Percentiles rank a stretch among this genome's conserved stretches.
phyloP scores from a whole-genome alignment of 2,329 filamentous ascomycete species.

The Dactylella cylindrospora region DNA sequence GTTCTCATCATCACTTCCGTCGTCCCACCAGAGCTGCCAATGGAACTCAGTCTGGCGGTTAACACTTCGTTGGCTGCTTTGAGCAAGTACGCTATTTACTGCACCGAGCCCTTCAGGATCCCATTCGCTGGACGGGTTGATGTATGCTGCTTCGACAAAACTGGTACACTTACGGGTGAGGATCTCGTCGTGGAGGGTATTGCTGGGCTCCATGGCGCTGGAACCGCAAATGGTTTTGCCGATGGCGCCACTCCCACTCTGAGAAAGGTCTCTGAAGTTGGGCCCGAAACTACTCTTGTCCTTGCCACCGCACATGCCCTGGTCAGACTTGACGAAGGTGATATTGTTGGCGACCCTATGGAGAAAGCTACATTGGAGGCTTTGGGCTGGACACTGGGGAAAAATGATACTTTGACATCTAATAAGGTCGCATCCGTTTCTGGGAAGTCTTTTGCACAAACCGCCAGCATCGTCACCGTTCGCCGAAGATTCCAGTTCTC shows the following conservation, averaged over 20 bases:
- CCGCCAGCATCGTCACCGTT: constrained; percentile 80
- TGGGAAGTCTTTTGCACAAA: constrained; percentile 55
- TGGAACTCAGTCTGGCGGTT: constrained; percentile 96
- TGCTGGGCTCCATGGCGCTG: constrained; percentile 65
- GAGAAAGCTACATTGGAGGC: constrained; percentile 91
- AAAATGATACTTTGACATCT: constrained; percentile 78
- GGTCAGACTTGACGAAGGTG: constrained; percentile 93
- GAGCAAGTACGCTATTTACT: constrained; percentile 95
- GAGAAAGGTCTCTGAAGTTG: constrained; percentile 66
- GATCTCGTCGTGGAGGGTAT: constrained; percentile 96
- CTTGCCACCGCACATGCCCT: constrained; percentile 92
- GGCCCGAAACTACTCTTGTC: constrained; percentile 83
- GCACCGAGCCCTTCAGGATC: constrained; percentile 97
- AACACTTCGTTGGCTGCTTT: constrained; percentile 95
- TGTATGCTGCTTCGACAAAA: constrained; percentile 98
- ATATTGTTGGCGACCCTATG: constrained; percentile 97
- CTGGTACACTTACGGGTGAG: constrained; percentile 92
- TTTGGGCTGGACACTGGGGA: constrained; percentile 88
- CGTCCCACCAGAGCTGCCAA: constrained; percentile 95
- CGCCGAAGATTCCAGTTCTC: constrained; percentile 98
- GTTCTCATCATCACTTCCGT: constrained; percentile 97
- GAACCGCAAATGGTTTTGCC: constrained; percentile 60
- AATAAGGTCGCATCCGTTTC: constrained; percentile 59
- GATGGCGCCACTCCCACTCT: constrained; percentile 64
- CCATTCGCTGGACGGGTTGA: constrained; percentile 94